These are phyloP conservation scores for Stemphylium beticola DNA, from an alignment of 2,329 filamentous ascomycete species.

Conservation along the genomic window DNA sequence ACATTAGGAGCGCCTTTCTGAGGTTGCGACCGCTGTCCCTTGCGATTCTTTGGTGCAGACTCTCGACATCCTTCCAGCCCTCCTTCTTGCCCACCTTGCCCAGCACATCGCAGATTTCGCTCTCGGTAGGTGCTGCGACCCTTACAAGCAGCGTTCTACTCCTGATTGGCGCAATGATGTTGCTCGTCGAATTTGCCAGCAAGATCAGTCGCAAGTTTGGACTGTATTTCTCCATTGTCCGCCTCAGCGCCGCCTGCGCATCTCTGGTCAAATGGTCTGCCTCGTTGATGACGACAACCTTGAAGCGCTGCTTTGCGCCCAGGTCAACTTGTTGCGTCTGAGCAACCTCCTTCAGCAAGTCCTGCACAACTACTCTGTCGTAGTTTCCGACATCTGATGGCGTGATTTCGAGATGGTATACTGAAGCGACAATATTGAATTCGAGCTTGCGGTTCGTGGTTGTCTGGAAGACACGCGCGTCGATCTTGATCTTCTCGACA, in stretches of 20 bases:
- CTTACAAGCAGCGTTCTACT: conserved; percentile 89
- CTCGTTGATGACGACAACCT: conserved; percentile 99
- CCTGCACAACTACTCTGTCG: conserved; percentile 93
- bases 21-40: conserved; percentile 90
- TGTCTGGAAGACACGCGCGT: conserved; percentile 94
- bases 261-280: conserved; percentile 93
- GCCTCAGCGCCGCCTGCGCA: conserved; percentile 89
- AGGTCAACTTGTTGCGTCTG: conserved; percentile 99
- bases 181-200: conserved; percentile 93
- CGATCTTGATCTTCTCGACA: conserved; percentile 99
- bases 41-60: conserved; percentile 83
- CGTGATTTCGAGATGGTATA: conserved; percentile 98
- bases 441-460: conserved; percentile 96
- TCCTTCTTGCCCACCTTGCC: conserved; percentile 75
- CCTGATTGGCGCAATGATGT: conserved; percentile 98
- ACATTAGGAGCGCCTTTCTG: conserved; percentile 90
- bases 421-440: conserved; percentile 97
- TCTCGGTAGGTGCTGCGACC: conserved; percentile 85
- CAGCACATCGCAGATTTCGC: conserved; percentile 82
- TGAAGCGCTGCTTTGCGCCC: conserved; percentile 88
- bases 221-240: conserved; percentile 99
- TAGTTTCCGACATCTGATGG: conserved; percentile 96
- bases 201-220: conserved; percentile 91
- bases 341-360: conserved; percentile 94
- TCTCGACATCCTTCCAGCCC: conserved; percentile 77